A percentile compares a stretch with the other conserved stretches of the same genome.
Conservation (phyloP, 2,329 filamentous ascomycete genomes). For the Diaporthe caulivora region DNA sequence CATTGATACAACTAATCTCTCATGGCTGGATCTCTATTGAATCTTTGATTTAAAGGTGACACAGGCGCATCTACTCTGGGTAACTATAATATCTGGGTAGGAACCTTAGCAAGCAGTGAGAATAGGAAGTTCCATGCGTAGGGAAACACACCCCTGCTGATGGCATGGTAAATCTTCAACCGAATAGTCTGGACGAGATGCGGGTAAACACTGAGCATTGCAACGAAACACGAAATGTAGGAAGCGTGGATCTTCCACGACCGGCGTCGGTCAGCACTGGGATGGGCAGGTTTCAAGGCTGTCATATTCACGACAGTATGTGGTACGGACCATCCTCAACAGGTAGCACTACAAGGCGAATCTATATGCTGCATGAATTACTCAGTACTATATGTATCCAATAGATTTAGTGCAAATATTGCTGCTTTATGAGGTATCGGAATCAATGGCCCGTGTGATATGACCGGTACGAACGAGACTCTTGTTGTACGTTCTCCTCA, state of each 20-base stretch:
- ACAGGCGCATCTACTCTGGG: background rate
- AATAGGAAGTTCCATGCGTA: background rate
- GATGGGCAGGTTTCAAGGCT: background rate
- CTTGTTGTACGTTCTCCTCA: background rate
- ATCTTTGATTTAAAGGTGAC: background rate
- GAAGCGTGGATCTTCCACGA: background rate
- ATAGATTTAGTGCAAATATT: background rate
- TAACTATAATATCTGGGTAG: no score
- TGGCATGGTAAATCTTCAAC: background rate
- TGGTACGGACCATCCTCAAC: background rate
- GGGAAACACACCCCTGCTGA: background rate
- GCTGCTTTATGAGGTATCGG: background rate
- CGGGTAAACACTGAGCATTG: no score
- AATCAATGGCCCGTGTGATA: background rate
- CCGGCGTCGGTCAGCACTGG: background rate
- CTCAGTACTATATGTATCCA: no score
- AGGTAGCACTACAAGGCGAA: background rate
- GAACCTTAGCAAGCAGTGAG: background rate
- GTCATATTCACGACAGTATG: no score
- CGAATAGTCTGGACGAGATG: background rate
- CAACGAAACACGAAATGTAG: conserved; percentile 10
- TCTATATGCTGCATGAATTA: background rate
- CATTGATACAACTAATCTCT: no score
- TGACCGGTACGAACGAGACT: background rate
- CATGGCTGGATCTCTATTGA: no score